Conservation (phyloP, 371 early-diverging fungal species). For the Rhizopus sp. region DNA sequence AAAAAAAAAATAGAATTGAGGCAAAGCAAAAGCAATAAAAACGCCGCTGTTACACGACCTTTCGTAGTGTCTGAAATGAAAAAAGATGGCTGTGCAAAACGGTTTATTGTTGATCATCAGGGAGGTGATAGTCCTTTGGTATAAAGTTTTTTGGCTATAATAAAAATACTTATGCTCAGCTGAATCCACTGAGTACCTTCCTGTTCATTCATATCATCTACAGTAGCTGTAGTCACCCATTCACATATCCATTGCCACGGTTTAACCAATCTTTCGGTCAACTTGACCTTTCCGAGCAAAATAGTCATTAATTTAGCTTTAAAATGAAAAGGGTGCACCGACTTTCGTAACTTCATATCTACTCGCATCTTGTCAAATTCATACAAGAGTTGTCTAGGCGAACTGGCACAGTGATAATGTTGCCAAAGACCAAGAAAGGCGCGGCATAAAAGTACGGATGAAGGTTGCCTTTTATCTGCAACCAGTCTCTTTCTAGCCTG, state of each 20-base stretch:
- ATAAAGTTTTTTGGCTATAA: slow-evolving; percentile 1
- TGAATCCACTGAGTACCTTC: not conserved
- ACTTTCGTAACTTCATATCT: slow-evolving; percentile 8
- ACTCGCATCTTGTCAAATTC: slow-evolving; percentile 25
- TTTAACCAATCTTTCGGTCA: slow-evolving; percentile 30
- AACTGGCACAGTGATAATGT: slow-evolving; percentile 2
- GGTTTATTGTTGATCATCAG: not conserved
- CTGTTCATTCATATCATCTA: not conserved
- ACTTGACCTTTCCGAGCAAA: slow-evolving; percentile 37
- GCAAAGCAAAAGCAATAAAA: slow-evolving; percentile 1
- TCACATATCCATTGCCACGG: slow-evolving; percentile 37
- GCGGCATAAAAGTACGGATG: slow-evolving; percentile 10
- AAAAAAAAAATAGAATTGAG: not conserved
- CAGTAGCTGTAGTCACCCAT: slow-evolving; percentile 25
- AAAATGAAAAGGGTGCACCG: slow-evolving; percentile 12
- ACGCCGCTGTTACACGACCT: not conserved
- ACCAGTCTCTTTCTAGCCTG: not conserved
- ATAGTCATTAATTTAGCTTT: slow-evolving; percentile 27
- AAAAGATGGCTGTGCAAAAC: slow-evolving; percentile 4
- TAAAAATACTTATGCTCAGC: not conserved
- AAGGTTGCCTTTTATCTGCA: not conserved
- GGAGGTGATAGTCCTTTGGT: not conserved
- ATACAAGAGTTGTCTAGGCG: slow-evolving; percentile 9
- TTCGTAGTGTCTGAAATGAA: not conserved
- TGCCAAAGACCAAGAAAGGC: slow-evolving; percentile 14